A percentile compares a stretch with the other conserved stretches of the same genome.
Evolutionary conservation across 305 asterid genomes (phyloP).

Genomic region (Plantago coronopus): DNA sequence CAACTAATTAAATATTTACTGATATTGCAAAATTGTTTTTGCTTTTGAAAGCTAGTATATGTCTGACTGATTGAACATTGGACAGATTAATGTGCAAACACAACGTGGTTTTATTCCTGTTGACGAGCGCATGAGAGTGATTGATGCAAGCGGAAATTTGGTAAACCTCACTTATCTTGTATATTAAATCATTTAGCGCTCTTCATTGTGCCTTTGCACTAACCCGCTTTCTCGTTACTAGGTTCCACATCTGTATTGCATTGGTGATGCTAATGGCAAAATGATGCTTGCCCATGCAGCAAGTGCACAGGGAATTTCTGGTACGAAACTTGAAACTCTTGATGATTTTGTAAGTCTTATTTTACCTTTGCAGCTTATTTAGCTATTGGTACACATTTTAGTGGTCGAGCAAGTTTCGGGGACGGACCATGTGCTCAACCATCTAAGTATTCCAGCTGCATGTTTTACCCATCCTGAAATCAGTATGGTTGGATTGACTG

Average conservation of each 20-base stretch:
- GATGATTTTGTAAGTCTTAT: constrained; percentile 4
- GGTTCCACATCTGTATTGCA: constrained; percentile 95
- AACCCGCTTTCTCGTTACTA: constrained; percentile 30
- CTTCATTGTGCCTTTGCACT: constrained; percentile 17
- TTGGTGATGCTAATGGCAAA: constrained; percentile 99
- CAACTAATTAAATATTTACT: constrained; percentile 4
- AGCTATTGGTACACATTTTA: constrained; percentile 25
- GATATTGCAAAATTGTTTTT: constrained; percentile 12
- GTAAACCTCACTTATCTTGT: constrained; percentile 34
- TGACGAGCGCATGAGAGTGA: constrained; percentile 87
- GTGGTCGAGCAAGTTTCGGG: constrained; percentile 95
- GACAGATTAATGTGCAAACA: constrained; percentile 75
- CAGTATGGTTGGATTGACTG: constrained; percentile 97
- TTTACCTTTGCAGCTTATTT: constrained; percentile 8
- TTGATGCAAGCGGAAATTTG: constrained; percentile 75
- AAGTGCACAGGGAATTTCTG: constrained; percentile 99
- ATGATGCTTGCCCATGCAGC: constrained; percentile 99
- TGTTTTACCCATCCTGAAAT: constrained; percentile 99
- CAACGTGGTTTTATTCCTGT: constrained; percentile 92
- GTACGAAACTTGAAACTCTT: constrained; percentile 31
- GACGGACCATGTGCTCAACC: constrained; percentile 81
- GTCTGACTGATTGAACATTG: constrained; percentile 14
- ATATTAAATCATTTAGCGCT: constrained; percentile 11
- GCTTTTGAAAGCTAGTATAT: constrained; percentile 16
- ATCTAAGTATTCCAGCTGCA: constrained; percentile 93